Percentiles rank a stretch among this genome's conserved stretches.
These are phyloP conservation scores for Eucalyptus polyanthemos DNA, from an alignment of 345 rosid genomes.

Conservation along the genomic window DNA sequence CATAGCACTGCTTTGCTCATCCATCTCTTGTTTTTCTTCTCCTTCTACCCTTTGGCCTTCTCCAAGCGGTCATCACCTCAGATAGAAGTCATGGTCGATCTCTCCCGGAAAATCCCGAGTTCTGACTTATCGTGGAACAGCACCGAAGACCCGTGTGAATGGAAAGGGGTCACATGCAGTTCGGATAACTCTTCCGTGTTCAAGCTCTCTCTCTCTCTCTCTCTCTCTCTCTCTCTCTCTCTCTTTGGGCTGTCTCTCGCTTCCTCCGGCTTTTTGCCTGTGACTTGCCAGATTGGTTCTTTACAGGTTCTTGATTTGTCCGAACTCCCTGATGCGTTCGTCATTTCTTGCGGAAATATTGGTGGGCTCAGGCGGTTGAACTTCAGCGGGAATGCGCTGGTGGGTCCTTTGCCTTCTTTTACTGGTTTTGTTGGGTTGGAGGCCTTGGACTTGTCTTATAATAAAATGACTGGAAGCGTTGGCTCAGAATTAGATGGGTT, in stretches of 20 bases:
- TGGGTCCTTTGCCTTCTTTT: constrained; percentile 33
- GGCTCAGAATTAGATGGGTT: constrained; percentile 30
- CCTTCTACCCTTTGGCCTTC: background rate
- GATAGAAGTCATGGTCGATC: constrained; percentile 18
- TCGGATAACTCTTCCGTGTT: constrained; percentile 12
- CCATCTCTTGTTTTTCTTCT: background rate
- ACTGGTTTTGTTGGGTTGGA: constrained; percentile 33
- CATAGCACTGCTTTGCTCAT: background rate
- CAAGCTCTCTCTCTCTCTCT: constrained; percentile 8
- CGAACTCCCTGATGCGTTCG: constrained; percentile 31
- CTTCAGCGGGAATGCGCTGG: constrained; percentile 33
- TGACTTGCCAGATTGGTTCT: constrained; percentile 40
- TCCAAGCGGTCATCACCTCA: constrained; percentile 20
- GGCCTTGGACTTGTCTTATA: constrained; percentile 48
- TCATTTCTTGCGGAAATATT: constrained; percentile 24
- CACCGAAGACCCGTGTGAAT: constrained; percentile 28
- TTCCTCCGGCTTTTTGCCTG: constrained; percentile 21
- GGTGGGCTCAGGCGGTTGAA: constrained; percentile 33
- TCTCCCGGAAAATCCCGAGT: constrained; percentile 12
- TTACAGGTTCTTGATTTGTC: constrained; percentile 46
- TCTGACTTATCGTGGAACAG: constrained; percentile 11
- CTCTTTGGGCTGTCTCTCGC: constrained; percentile 25
- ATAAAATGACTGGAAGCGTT: constrained; percentile 15
- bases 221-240: constrained; percentile 10
- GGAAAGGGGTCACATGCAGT: constrained; percentile 46